Base-by-base conservation (phyloP, 2,329 filamentous ascomycete genomes). In the Fusarium sulawesiense region DNA sequence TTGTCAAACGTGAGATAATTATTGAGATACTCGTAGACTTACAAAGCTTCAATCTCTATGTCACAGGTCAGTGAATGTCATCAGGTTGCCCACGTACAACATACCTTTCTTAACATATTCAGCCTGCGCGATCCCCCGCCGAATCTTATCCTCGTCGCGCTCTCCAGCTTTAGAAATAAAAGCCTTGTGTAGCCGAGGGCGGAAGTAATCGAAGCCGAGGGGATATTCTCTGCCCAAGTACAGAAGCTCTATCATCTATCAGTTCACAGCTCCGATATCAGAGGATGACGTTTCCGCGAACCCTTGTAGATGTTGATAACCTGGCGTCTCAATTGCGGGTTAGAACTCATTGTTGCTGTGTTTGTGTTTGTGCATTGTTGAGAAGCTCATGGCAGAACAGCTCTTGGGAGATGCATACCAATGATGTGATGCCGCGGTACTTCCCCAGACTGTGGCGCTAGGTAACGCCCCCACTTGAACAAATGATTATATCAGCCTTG, bases 91-190 rank as follows among this genome's bases (percentile, higher is more conserved):
- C 7, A 4, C 3, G 3, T 23, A 10, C 41, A 42, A 60, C 76
- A n/a, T 76, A 93, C 93, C 93, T 86, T 97, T 98, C 81, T 93
- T 97, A 6, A 98, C 93, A 80, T 92, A 98, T 71, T 97, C 89
- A 1, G 94, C 95, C 64, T 91, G 86, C 42, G 88, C 85, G 59
- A 99, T 93, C 0, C 89, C 92, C 64, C 90, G 86, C 44, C 85
- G 86, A 51, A 99, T 98, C 75, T 93, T 86, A 10, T 87, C 88
- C 67, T 95, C 91, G 72, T 96, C 89, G 4, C 83, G 85, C 61
- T 97, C 77, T 42, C 85, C 80, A 3, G 90, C 88, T 73, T 97
- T 93, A 48, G 89, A 88, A 71, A 90, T 88, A 81, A 98, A 99
- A 1, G 95, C 95, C 65, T 89, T 89, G 82, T 98, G 94, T 12